Evolutionary conservation across 108 stramenopile species (phyloP), one percentile per base, ranked within the genome.

Genomic region (Cylindrotheca fusiformis): DNA sequence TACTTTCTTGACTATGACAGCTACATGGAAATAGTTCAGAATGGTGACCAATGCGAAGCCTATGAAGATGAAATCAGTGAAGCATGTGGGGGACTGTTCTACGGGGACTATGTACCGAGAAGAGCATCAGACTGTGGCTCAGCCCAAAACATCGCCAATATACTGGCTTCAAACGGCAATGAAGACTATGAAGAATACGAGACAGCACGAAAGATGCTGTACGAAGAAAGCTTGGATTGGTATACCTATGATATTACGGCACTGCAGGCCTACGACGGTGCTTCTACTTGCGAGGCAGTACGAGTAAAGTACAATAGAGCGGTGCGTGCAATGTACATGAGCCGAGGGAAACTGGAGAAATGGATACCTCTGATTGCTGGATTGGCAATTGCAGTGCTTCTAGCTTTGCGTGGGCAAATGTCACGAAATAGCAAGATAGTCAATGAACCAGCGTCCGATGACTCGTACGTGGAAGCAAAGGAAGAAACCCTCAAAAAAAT

Each of bases 71-170:
- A 24, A 20, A 33, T 55, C 19, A 54, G 26, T 4, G 63, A 65
- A 10, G 52, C 63, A 1, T 65, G 63, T 24, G 26, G 18, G 17
- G 52, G 26, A 19, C 63, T 65, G 18, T 65, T 65, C 52, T 53
- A 33, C 18, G 52, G 52, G 1, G 32, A 44, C 30, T 53, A 23
- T 45, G 33, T 54, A 8, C 52, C 63, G 18, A 36, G 52, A 17
- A 44, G 36, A 21, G 22, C 41, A 32, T 24, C 20, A 6, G 1
- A 53, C 52, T 65, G 63, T 49, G 60, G 60, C 18, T 22, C 26
- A 23, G 26, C 48, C 8, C 26, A 50, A 23, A 61, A 30, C 48
- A 50, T 27, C 28, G 32, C 60, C 2, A 22, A 27, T 50, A 29
- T 28, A 55, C 1, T 1, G 0, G 22, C 26, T 2, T 17, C 4